Conservation (phyloP, 192 early-diverging fungal species). For the Backusella luteola region DNA sequence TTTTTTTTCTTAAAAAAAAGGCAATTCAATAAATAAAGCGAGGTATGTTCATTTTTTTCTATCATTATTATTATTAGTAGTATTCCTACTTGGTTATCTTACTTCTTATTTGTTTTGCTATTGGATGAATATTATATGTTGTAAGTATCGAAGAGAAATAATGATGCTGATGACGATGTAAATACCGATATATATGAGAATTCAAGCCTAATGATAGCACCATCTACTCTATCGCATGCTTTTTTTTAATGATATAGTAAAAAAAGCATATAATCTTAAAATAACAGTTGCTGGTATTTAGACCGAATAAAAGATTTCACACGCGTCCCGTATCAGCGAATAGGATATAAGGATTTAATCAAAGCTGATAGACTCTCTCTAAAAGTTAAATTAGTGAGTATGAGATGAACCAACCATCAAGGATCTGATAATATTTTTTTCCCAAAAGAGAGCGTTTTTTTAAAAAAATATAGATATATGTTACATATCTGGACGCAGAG, state of each 20-base stretch:
- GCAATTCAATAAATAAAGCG: not conserved
- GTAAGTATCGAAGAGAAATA: not conserved
- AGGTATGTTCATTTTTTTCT: not conserved
- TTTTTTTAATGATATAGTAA: not conserved
- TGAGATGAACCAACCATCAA: slow-evolving; percentile 6
- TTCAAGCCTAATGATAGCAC: not conserved
- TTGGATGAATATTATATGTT: not conserved
- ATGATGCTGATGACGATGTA: not conserved
- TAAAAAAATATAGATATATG: not conserved
- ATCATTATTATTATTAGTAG: not conserved
- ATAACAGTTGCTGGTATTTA: not conserved
- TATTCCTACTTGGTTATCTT: not conserved
- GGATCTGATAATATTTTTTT: not conserved
- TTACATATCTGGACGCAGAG: not conserved
- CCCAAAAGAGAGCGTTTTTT: not conserved
- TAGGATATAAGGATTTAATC: not conserved
- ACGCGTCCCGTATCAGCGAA: not conserved
- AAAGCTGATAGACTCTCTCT: not conserved
- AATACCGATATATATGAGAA: not conserved
- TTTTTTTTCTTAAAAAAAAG: not conserved
- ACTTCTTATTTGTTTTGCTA: not conserved
- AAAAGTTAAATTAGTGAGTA: not conserved
- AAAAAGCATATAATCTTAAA: not conserved
- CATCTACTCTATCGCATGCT: not conserved
- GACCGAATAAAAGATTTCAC: not conserved